Evolutionary conservation across 1,139 yeast species (phyloP), one percentile per base, ranked within the genome.

Genomic region (Blastobotrys indianensis): DNA sequence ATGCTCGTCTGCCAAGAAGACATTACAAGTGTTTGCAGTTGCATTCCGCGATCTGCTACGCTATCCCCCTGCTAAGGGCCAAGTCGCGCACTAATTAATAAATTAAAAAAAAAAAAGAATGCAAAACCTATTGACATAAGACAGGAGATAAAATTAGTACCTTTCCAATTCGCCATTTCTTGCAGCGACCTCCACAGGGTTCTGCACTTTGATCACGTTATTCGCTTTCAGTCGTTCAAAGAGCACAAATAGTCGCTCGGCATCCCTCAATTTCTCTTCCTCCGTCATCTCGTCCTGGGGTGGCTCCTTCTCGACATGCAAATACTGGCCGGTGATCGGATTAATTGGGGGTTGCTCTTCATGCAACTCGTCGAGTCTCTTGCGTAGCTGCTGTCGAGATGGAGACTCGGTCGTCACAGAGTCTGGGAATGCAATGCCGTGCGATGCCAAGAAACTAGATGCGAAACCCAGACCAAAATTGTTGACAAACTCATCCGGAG

Each of bases 231-330:
- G 69, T 51, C 75, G 62, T 34, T 74, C 79, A 54, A 77, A 75
- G 3, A 76, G 49, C 2, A 67, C 72, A 56, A 72, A 74, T 55
- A 77, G 59, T 52, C 74, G 68, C 45, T 76, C 80, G 1, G 80
- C 77, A 54, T 77, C 82, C 8, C 59, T 58, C 49, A 75, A 78
- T 55, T 77, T 76, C 52, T 77, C 82, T 46, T 72, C 76, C n/a
- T 67, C 70, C 1, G 76, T 67, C 66, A 76, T 63, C 15, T 51
- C 55, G 30, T 48, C 47, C n/a, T 25, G 32, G 9, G 32, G 40
- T 28, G 47, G 34, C 28, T 39, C 12, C 9, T 29, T 37, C 36
- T 46, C 46, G 34, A 31, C 37, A 25, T 38, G 32, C 23, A 47
- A 36, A 32, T 42, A 46, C 44, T 63, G 65, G 9, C 67, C 67